Evolutionary conservation across 2,329 filamentous ascomycete genomes (phyloP), one percentile per base, ranked within the genome.

Genomic region (Dactylonectria estremocensis): DNA sequence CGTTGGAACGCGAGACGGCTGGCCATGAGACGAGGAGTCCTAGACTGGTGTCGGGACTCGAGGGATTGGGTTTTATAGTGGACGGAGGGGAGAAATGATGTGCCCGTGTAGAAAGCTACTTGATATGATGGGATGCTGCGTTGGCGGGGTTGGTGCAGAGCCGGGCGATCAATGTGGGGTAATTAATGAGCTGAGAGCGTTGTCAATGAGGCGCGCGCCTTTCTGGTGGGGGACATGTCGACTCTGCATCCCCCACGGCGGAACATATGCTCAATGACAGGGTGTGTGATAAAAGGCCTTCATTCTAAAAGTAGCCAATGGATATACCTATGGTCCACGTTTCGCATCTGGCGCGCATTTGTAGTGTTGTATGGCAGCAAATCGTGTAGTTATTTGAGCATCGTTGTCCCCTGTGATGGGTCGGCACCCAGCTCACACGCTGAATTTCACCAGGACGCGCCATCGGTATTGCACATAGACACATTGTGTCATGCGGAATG

Each of bases 1-100:
- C 67, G 67, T 22, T 50, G 55, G 46, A 64, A 37, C 48, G 57
- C 40, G 59, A 66, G 57, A 13, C 59, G 59, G 24, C 35, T 33
- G n/a, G 62, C 52, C 59, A 64, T 50, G 46, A 56, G 40, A 28
- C 22, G 62, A 33, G 16, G 24, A 28, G 22, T 11, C 11, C 8
- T 9, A 3, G 16, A 33, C 9, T 18, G 28, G 46, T 13, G 13
- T n/a, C n/a, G 43, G 45, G 53, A 35, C 35, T 49, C 40, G 24
- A 35, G 52, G 28, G 49, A 35, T 46, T 45, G 55, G 40, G 14
- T 43, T 43, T 43, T 43, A 43, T 43, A 43, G 40, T 16, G 13
- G 37, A 40, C 37, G n/a, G 49, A 52, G 28, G 28, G 18, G 49
- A 18, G 49, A 31, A 28, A 28, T 4, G 24, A 28, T 2, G 24